These are phyloP conservation scores for Solanum corneliomulleri DNA, from an alignment of 257 asterid genomes.

Conservation along the genomic window DNA sequence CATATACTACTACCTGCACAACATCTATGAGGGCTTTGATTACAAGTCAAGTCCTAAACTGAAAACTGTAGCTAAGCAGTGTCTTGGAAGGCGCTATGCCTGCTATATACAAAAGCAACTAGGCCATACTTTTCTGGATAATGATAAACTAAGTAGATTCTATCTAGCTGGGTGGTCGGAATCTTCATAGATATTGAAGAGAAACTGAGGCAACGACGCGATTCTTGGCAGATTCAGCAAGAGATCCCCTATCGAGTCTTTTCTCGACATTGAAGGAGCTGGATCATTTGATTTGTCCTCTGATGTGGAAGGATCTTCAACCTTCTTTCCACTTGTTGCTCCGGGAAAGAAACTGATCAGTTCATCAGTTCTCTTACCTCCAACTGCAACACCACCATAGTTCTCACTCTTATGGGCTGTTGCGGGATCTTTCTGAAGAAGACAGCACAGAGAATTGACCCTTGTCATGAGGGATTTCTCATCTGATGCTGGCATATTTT, in stretches of 20 bases:
- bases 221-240: constrained; percentile 76
- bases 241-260: constrained; percentile 81
- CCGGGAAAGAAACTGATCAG: not conserved
- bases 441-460: constrained; percentile 91
- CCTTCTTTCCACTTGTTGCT: not conserved
- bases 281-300: constrained; percentile 13
- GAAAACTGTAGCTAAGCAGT: not conserved
- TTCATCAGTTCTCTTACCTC: constrained; percentile 18
- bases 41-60: not conserved
- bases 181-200: constrained; percentile 65
- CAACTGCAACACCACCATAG: constrained; percentile 3
- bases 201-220: constrained; percentile 88
- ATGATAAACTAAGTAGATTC: not conserved
- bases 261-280: constrained; percentile 49
- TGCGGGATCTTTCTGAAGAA: constrained; percentile 69
- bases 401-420: constrained; percentile 22
- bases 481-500: constrained; percentile 42
- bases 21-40: not conserved
- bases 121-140: not conserved
- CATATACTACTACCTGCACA: not conserved
- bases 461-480: constrained; percentile 79
- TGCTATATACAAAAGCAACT: constrained; percentile 1
- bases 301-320: not conserved
- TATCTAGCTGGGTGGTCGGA: constrained; percentile 49
- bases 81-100: not conserved